phyloP scores from a whole-genome alignment of 1,284 basidiomycete genomes.

The Peniophora sp. region DNA sequence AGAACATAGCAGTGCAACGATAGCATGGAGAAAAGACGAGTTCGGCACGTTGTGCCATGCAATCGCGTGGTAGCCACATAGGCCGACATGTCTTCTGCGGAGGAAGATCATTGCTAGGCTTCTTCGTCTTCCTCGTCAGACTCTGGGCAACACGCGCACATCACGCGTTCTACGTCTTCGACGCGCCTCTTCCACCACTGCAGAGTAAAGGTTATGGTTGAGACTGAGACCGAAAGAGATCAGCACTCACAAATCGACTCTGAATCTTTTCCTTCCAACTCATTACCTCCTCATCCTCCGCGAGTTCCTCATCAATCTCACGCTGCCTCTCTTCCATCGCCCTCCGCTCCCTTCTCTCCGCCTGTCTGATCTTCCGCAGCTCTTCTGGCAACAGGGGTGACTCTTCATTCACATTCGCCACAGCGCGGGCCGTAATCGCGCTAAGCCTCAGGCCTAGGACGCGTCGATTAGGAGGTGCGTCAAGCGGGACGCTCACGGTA shows the following conservation, averaged over 20 bases:
- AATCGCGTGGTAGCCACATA: background rate
- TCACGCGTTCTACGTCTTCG: background rate
- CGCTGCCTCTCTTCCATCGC: slow-evolving; percentile 13
- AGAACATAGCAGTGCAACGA: background rate
- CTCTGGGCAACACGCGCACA: background rate
- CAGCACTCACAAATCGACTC: background rate
- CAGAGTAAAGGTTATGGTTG: background rate
- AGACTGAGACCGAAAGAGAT: background rate
- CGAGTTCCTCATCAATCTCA: background rate
- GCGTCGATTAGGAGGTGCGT: slow-evolving; percentile 42
- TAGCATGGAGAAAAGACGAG: background rate
- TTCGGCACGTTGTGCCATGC: background rate
- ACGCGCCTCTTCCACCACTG: background rate
- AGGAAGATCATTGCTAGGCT: background rate
- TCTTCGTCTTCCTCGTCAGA: background rate
- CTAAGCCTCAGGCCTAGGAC: slow-evolving; percentile 50
- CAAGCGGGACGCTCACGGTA: slow-evolving; percentile 65
- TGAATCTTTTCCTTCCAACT: too few species aligned
- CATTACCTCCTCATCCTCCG: background rate
- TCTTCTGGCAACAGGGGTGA: background rate
- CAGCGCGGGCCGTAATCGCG: slow-evolving; percentile 14
- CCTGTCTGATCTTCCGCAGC: background rate
- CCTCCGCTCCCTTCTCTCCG: slow-evolving; percentile 6
- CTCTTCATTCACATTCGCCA: slow-evolving; percentile 5
- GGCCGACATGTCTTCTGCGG: background rate